Evolutionary conservation across 176 grass and related monocot species (phyloP).

Genomic region (Oryza glaberrima): DNA sequence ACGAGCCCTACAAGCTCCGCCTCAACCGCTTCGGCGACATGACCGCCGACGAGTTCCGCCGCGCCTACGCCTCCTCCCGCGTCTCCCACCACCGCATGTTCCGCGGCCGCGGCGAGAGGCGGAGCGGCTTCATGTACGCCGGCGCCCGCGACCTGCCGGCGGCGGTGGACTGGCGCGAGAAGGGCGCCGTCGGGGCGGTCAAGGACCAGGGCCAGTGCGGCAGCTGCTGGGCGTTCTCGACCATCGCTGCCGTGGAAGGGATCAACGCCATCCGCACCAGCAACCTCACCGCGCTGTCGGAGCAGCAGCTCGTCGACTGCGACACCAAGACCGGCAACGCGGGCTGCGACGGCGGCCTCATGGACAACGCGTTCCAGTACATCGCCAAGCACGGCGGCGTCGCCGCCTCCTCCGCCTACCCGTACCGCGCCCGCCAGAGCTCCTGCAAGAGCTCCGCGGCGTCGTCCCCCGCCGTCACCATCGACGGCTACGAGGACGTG

Average conservation of each 20-base stretch:
- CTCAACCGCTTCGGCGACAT: slow-evolving; percentile 88
- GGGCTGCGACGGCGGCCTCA: slow-evolving; percentile 66
- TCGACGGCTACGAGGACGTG: slow-evolving; percentile 60
- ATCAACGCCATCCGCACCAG: slow-evolving; percentile 67
- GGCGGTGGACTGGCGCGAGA: slow-evolving; percentile 72
- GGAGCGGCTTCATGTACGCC: slow-evolving; percentile 44
- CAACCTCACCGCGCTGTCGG: slow-evolving; percentile 57
- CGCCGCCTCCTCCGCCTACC: slow-evolving; percentile 42
- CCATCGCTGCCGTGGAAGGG: slow-evolving; percentile 62
- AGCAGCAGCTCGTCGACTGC: slow-evolving; percentile 80
- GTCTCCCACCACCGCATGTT: slow-evolving; percentile 61
- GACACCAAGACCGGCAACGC: slow-evolving; percentile 52
- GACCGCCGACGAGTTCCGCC: slow-evolving; percentile 75
- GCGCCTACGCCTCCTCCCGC: slow-evolving; percentile 55
- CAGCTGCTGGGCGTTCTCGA: slow-evolving; percentile 79
- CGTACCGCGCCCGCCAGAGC: slow-evolving; percentile 40
- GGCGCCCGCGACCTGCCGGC: slow-evolving; percentile 27
- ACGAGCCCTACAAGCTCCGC: slow-evolving; percentile 83
- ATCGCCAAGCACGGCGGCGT: slow-evolving; percentile 60
- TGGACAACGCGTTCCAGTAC: slow-evolving; percentile 73
- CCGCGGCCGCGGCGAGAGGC: slow-evolving; percentile 18
- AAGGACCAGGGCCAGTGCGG: slow-evolving; percentile 91
- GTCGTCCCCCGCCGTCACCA: background rate
- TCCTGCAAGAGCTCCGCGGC: slow-evolving; percentile 24
- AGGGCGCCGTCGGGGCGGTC: slow-evolving; percentile 60